phyloP scores from a whole-genome alignment of 345 rosid species.

The Ceriops tagal region DNA sequence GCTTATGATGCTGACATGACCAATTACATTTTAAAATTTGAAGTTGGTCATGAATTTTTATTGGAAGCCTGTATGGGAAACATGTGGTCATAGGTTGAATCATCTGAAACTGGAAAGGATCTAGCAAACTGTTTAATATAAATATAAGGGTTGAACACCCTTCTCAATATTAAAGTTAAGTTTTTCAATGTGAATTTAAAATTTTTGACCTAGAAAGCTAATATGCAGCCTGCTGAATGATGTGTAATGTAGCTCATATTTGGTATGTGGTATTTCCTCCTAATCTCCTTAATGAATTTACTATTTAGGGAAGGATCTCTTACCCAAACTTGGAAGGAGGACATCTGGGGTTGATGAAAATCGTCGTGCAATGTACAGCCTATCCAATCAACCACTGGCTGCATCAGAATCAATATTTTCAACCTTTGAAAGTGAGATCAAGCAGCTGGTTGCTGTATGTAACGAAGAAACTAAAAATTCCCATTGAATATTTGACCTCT shows the following conservation, averaged over 20 bases:
- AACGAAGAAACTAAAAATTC: conserved; percentile 1
- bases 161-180: background rate
- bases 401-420: conserved; percentile 67
- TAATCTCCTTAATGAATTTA: background rate
- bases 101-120: background rate
- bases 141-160: background rate
- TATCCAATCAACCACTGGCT: conserved; percentile 39
- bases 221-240: no score
- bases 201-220: no score
- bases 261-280: no score
- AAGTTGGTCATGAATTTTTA: background rate
- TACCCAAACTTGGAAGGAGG: conserved; percentile 54
- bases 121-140: background rate
- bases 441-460: conserved; percentile 83
- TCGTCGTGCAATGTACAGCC: conserved; percentile 56
- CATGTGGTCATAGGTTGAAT: background rate
- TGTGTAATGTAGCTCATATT: no score
- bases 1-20: background rate
- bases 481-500: background rate
- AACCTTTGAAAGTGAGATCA: conserved; percentile 72
- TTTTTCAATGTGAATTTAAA: no score
- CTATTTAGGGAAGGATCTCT: conserved; percentile 49
- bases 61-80: background rate
- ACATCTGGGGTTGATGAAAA: conserved; percentile 53
- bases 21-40: background rate